Conservation (phyloP, 2,329 filamentous ascomycete species). For the Microcyclosporella mali region DNA sequence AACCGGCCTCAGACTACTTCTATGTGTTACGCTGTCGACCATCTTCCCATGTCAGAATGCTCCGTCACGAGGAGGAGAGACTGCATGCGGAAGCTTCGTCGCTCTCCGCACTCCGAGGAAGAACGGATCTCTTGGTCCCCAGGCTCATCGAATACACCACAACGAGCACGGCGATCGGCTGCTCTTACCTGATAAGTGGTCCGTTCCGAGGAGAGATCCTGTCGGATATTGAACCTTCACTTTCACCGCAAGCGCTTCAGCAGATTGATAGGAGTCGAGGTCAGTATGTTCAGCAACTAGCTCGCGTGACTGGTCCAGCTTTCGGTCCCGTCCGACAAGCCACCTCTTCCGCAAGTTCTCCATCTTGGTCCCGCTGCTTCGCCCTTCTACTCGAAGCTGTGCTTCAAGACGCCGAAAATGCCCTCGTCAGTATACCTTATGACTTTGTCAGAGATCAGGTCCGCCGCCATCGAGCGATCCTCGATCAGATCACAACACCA, state of each 20-base stretch:
- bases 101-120: conserved; percentile 34
- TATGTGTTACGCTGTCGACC: conserved; percentile 40
- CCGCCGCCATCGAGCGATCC: conserved; percentile 37
- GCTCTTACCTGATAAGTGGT: conserved; percentile 25
- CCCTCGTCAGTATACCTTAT: conserved; percentile 53
- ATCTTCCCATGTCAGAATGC: conserved; percentile 32
- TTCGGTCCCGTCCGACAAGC: conserved; percentile 41
- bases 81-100: conserved; percentile 36
- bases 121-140: conserved; percentile 34
- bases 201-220: conserved; percentile 25
- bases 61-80: conserved; percentile 39
- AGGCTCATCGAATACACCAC: conserved; percentile 34
- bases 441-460: conserved; percentile 48
- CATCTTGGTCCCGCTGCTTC: conserved; percentile 52
- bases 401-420: conserved; percentile 54
- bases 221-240: conserved; percentile 22
- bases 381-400: conserved; percentile 46
- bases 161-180: conserved; percentile 16
- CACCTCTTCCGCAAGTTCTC: conserved; percentile 19
- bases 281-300: conserved; percentile 37
- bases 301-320: conserved; percentile 40
- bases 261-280: conserved; percentile 38
- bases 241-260: conserved; percentile 33
- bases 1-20: conserved; percentile 34
- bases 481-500: conserved; percentile 48